Evolutionary conservation across 371 early-diverging fungal genomes (phyloP).

Genomic region (Mucor racemosus): DNA sequence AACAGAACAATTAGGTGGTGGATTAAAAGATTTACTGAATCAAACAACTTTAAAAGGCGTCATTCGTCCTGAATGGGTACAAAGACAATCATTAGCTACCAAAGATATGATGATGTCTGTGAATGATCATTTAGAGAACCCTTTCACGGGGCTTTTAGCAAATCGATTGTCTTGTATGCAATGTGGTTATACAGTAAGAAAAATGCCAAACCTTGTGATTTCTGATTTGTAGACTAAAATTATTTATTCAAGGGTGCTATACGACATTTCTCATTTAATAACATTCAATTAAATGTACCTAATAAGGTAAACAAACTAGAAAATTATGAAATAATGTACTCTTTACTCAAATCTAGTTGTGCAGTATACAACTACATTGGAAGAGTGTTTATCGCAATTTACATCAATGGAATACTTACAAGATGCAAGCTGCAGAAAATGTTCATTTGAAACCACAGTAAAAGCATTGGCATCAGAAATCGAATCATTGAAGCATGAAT

Average conservation of each 20-base stretch:
- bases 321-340: no score
- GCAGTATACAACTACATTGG: conserved; percentile 60
- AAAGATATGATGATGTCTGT: not conserved
- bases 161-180: conserved; percentile 66
- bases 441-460: conserved; percentile 64
- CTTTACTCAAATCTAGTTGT: no score
- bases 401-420: conserved; percentile 70
- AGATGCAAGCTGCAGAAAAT: conserved; percentile 77
- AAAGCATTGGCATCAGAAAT: conserved; percentile 34
- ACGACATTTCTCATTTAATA: conserved; percentile 76
- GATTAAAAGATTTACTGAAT: conserved; percentile 23
- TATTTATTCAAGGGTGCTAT: conserved; percentile 63
- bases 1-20: conserved; percentile 16
- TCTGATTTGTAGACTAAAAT: not conserved
- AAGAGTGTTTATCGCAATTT: conserved; percentile 66
- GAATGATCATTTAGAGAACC: conserved; percentile 37
- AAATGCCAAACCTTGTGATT: conserved; percentile 8
- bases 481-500: conserved; percentile 44
- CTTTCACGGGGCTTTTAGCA: conserved; percentile 68
- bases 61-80: not conserved
- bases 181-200: conserved; percentile 67
- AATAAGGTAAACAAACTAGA: conserved; percentile 37
- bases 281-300: conserved; percentile 70
- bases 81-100: not conserved
- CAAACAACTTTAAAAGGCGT: not conserved